These are phyloP conservation scores for Beauveria australis DNA, from an alignment of 2,329 filamentous ascomycete genomes.

Conservation along the genomic window DNA sequence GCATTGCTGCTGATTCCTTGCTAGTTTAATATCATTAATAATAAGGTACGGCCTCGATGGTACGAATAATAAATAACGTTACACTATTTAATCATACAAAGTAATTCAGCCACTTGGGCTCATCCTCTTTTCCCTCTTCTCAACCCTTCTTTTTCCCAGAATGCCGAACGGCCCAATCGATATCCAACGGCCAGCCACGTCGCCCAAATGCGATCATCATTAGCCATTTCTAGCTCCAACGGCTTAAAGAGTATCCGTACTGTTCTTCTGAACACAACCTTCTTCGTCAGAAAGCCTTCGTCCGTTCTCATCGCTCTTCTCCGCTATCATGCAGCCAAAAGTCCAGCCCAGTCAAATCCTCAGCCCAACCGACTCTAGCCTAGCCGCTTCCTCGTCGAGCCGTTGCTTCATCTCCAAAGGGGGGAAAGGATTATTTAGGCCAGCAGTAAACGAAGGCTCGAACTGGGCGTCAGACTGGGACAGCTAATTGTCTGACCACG, in stretches of 20 bases:
- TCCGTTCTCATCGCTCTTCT: background rate
- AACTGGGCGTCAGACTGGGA: background rate
- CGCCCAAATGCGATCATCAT: background rate
- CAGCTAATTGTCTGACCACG: background rate
- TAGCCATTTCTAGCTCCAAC: background rate
- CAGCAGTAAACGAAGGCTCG: background rate
- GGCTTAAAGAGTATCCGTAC: background rate
- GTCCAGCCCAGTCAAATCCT: background rate
- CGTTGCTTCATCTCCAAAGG: background rate
- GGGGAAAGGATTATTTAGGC: background rate
- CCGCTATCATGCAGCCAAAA: slow-evolving; percentile 1
- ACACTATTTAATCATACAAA: background rate
- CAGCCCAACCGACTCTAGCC: background rate
- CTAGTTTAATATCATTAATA: background rate
- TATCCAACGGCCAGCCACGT: background rate
- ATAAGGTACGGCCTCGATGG: background rate
- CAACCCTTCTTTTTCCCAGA: background rate
- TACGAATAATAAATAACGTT: too few relatives aligned
- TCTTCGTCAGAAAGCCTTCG: background rate
- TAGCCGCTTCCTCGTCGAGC: background rate
- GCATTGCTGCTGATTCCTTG: background rate
- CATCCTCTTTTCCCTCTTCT: slow-evolving; percentile 1
- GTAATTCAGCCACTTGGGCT: background rate
- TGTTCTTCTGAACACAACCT: background rate
- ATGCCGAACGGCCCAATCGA: background rate